Evolutionary conservation across 1,284 basidiomycete species (phyloP).

Genomic region (Phylloporus sp.): DNA sequence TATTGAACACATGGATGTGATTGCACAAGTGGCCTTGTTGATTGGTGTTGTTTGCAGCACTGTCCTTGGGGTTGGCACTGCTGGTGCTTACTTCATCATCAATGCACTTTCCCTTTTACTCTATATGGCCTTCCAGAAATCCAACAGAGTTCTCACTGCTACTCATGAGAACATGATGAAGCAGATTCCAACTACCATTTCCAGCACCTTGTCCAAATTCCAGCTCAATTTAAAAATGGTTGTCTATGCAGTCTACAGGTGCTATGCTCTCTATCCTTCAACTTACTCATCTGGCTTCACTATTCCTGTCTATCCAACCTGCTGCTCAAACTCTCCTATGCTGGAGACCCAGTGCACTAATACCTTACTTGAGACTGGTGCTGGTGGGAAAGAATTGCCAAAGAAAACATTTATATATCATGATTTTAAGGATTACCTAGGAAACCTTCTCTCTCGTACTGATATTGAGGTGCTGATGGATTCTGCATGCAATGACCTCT

Average conservation of each 20-base stretch:
- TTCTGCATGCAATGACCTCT: background rate
- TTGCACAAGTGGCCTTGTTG: background rate
- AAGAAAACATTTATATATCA: slow-evolving; percentile 5
- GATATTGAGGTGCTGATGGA: slow-evolving; percentile 1
- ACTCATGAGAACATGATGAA: background rate
- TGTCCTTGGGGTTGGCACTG: background rate
- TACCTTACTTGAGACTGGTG: background rate
- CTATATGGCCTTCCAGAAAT: background rate
- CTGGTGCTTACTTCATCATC: background rate
- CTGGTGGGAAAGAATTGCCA: background rate
- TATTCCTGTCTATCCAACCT: background rate
- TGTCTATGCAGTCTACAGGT: background rate
- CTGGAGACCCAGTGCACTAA: background rate
- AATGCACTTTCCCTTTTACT: background rate
- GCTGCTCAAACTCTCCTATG: background rate
- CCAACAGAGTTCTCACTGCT: background rate
- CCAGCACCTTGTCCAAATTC: background rate
- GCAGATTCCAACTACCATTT: background rate
- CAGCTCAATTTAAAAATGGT: background rate
- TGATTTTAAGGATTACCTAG: slow-evolving; percentile 3
- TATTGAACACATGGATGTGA: background rate
- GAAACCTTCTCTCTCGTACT: background rate
- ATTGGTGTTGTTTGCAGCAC: slow-evolving; percentile 1
- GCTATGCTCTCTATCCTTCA: background rate
- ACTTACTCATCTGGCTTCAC: background rate